Evolutionary conservation across 2,329 filamentous ascomycete genomes (phyloP), one percentile per base, ranked within the genome.

Genomic region (Fusarium multiceps): DNA sequence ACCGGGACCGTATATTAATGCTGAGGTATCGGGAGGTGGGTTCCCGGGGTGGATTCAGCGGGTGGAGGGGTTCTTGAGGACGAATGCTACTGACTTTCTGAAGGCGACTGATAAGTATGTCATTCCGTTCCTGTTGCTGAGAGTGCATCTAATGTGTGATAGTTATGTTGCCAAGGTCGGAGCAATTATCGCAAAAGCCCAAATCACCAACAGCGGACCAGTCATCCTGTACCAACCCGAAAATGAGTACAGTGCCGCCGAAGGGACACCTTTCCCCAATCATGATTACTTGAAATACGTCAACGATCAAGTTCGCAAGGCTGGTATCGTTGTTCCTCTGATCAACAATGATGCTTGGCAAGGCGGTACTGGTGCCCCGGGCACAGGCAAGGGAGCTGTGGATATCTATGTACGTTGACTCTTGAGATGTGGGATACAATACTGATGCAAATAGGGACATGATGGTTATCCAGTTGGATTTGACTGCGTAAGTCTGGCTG

Each of bases 161-260:
- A 72, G 63, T 6, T 74, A 93, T 69, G 85, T 89, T 68, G 78
- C 83, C 9, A 83, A 88, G 11, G 85, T 94, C 50, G 87, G 86
- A 27, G 83, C 84, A 14, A 88, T 90, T 11, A 90, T 97, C 69
- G 91, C 92, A 6, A 87, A 89, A 57, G 89, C 88, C 1, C 92
- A 96, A 73, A 94, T 97, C 74, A 95, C 92, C 2, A 92, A 94
- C 55, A 93, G 92, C 0, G 93, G 93, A 0, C 92, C 92, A 0
- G 85, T 97, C 10, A 93, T 97, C 63, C 81, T 95, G 2, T 86
- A 92, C 43, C 93, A 97, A 77, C 90, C 92, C 0, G 93, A 97
- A 77, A 97, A 96, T 67, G 93, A 96, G 77, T 94, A 95, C 75
- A 89, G 86, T 2, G 79, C 82, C 20, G 83, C 83, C 2, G 79